Conservation (phyloP, 23 red algal species). For the Gracilaria domingensis region DNA sequence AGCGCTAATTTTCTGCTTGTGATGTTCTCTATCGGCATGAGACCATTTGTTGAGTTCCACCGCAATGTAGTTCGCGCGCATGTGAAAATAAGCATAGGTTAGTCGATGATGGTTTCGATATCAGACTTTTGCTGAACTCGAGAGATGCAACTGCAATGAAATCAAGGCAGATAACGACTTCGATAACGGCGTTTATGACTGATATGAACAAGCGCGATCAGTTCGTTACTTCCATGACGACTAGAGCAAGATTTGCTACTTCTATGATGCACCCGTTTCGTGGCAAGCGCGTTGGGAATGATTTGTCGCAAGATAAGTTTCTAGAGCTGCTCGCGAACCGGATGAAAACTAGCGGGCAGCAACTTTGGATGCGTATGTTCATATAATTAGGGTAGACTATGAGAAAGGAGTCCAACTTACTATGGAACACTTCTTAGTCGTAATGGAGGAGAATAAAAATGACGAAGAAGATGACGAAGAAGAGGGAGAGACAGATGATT, state of each 20-base stretch:
- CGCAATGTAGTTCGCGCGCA: neutral
- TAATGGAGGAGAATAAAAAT: neutral
- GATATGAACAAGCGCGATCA: neutral
- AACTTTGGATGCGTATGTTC: constrained; percentile 12
- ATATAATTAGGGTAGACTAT: neutral
- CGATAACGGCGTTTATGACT: neutral
- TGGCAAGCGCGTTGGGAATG: neutral
- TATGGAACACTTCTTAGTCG: neutral
- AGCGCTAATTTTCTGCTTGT: neutral
- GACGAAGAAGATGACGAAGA: no score
- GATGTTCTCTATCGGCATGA: neutral
- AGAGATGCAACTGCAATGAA: neutral
- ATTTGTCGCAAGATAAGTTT: constrained; percentile 20
- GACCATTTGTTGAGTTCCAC: constrained; percentile 2
- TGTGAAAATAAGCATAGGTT: neutral
- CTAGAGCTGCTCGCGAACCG: constrained; percentile 18
- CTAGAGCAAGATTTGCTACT: constrained; percentile 15
- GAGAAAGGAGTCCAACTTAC: neutral
- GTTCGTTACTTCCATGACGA: constrained; percentile 9
- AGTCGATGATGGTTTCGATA: neutral
- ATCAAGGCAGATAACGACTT: neutral
- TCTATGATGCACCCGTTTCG: constrained; percentile 26
- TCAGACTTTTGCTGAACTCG: neutral
- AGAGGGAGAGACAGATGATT: no score
- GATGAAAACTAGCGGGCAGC: constrained; percentile 19